phyloP scores from a whole-genome alignment of 495 filamentous ascomycete genomes.

The Penicillium verhagenii region DNA sequence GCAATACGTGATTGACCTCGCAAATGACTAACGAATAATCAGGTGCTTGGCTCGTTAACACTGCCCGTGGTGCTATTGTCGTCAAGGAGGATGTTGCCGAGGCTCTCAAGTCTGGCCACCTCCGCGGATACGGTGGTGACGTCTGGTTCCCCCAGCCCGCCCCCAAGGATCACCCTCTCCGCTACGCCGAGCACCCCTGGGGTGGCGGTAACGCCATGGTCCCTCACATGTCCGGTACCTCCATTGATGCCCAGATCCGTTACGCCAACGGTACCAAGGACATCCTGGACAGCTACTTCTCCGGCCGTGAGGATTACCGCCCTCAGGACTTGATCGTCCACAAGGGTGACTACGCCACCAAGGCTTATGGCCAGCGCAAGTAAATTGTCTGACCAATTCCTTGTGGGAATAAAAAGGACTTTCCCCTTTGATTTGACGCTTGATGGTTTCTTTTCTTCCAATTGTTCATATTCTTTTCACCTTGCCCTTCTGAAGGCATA shows the following conservation, averaged over 20 bases:
- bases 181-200: slow-evolving; percentile 89
- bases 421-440: slow-evolving; percentile 6
- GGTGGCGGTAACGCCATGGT: slow-evolving; percentile 98
- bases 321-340: slow-evolving; percentile 91
- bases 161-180: slow-evolving; percentile 90
- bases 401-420: not conserved
- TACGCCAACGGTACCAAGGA: slow-evolving; percentile 87
- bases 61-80: slow-evolving; percentile 96
- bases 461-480: slow-evolving; percentile 15
- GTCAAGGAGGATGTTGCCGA: slow-evolving; percentile 99
- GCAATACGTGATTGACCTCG: too few relatives aligned
- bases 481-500: slow-evolving; percentile 10
- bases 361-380: slow-evolving; percentile 84
- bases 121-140: slow-evolving; percentile 95
- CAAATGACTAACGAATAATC: not conserved
- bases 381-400: slow-evolving; percentile 32
- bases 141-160: slow-evolving; percentile 95
- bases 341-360: slow-evolving; percentile 91
- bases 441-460: slow-evolving; percentile 1
- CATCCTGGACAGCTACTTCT: slow-evolving; percentile 89
- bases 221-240: slow-evolving; percentile 97
- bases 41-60: slow-evolving; percentile 93
- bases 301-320: slow-evolving; percentile 80
- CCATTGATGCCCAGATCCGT: slow-evolving; percentile 93
- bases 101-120: slow-evolving; percentile 87